These are phyloP conservation scores for Spiromastix sp. DNA, from an alignment of 2,329 filamentous ascomycete genomes.

Conservation along the genomic window DNA sequence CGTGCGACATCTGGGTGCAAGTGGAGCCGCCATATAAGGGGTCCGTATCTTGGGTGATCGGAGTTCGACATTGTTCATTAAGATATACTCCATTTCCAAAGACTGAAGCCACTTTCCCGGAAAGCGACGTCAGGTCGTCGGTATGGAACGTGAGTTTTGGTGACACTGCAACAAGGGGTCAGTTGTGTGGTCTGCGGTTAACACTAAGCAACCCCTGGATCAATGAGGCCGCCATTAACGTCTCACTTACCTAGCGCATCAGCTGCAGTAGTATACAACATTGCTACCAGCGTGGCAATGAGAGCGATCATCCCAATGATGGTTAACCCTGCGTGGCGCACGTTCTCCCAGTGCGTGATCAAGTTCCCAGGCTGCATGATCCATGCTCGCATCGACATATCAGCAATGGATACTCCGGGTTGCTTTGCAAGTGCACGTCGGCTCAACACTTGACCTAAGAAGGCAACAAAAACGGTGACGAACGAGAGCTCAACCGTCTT, in stretches of 20 bases:
- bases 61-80: constrained; percentile 47
- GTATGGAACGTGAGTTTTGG: constrained; percentile 56
- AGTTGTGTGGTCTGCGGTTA: background rate
- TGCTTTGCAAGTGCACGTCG: constrained; percentile 53
- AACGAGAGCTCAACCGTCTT: constrained; percentile 72
- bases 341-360: constrained; percentile 56
- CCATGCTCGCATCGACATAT: constrained; percentile 71
- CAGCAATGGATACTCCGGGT: constrained; percentile 61
- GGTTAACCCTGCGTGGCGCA: constrained; percentile 54
- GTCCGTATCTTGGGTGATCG: constrained; percentile 41
- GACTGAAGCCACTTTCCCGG: constrained; percentile 47
- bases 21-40: constrained; percentile 35
- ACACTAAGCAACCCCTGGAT: background rate
- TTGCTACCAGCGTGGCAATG: constrained; percentile 53
- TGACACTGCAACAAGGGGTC: constrained; percentile 51
- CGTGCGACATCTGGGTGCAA: constrained; percentile 60
- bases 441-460: constrained; percentile 65
- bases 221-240: background rate
- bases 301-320: constrained; percentile 56
- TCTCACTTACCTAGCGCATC: constrained; percentile 48
- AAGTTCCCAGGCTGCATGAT: constrained; percentile 62
- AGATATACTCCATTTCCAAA: constrained; percentile 57
- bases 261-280: constrained; percentile 67
- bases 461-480: constrained; percentile 65
- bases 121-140: constrained; percentile 40